phyloP scores from a whole-genome alignment of 495 filamentous ascomycete species.

The Trichocladium antarcticum region DNA sequence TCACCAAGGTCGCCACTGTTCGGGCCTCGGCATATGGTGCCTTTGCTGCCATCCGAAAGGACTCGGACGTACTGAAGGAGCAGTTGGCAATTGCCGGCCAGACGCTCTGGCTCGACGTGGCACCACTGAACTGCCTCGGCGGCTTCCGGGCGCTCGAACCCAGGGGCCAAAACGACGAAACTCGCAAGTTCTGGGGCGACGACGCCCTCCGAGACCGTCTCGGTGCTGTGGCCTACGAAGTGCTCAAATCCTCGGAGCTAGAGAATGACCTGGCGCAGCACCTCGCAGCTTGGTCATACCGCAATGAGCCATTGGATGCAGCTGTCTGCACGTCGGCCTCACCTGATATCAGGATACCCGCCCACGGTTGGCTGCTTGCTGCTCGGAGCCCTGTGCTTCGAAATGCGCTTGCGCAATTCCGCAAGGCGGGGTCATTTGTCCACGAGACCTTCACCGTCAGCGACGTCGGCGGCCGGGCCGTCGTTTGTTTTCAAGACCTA shows the following conservation, averaged over 20 bases:
- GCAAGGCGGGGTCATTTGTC: slow-evolving; percentile 27
- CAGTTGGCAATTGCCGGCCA: slow-evolving; percentile 54
- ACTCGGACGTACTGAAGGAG: slow-evolving; percentile 69
- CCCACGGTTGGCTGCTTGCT: slow-evolving; percentile 70
- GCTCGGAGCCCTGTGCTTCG: slow-evolving; percentile 62
- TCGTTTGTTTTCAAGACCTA: slow-evolving; percentile 51
- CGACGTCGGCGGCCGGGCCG: slow-evolving; percentile 36
- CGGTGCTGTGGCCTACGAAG: slow-evolving; percentile 31
- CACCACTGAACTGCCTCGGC: slow-evolving; percentile 53
- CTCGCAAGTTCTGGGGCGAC: slow-evolving; percentile 28
- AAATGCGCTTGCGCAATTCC: slow-evolving; percentile 44
- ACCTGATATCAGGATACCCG: slow-evolving; percentile 59
- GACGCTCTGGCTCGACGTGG: slow-evolving; percentile 63
- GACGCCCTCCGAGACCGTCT: slow-evolving; percentile 23
- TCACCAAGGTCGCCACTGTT: slow-evolving; percentile 73
- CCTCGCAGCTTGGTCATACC: slow-evolving; percentile 26
- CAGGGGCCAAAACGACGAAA: slow-evolving; percentile 19
- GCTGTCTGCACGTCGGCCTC: slow-evolving; percentile 43
- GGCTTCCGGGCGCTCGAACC: slow-evolving; percentile 32
- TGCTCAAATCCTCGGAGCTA: slow-evolving; percentile 46
- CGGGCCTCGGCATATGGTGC: slow-evolving; percentile 79
- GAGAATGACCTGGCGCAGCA: slow-evolving; percentile 43
- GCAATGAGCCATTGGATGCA: slow-evolving; percentile 33
- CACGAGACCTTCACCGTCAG: slow-evolving; percentile 51
- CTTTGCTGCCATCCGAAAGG: slow-evolving; percentile 77